These are phyloP conservation scores for Chaetomium fimeti DNA, from an alignment of 495 filamentous ascomycete genomes.

Conservation along the genomic window DNA sequence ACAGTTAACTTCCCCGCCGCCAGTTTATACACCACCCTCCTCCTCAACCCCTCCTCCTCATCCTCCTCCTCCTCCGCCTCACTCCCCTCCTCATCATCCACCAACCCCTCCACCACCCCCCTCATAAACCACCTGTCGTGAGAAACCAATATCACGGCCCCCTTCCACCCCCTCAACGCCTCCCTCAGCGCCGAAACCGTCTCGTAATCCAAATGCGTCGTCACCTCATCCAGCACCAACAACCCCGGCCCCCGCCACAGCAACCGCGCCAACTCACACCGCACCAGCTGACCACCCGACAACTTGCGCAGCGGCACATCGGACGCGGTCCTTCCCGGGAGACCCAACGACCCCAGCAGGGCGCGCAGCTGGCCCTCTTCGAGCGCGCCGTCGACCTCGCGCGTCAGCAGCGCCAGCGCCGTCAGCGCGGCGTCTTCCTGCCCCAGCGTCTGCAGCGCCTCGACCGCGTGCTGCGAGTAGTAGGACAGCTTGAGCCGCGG, in stretches of 20 bases:
- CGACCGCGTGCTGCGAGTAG: conserved; percentile 76
- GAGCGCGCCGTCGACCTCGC: conserved; percentile 45
- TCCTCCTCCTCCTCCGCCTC: conserved; percentile 48
- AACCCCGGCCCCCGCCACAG: conserved; percentile 67
- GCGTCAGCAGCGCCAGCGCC: conserved; percentile 58
- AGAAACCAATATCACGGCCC: conserved; percentile 68
- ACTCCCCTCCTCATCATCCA: conserved; percentile 52
- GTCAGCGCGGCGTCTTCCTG: conserved; percentile 53
- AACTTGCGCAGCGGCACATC: conserved; percentile 67
- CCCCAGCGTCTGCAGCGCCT: conserved; percentile 54
- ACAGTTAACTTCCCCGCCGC: conserved; percentile 56
- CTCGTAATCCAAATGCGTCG: conserved; percentile 80
- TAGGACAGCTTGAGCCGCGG: conserved; percentile 65
- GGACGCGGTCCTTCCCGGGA: conserved; percentile 63
- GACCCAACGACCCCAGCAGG: conserved; percentile 61
- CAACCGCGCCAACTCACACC: conserved; percentile 67
- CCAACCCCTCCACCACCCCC: conserved; percentile 64
- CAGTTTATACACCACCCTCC: conserved; percentile 60
- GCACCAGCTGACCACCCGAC: conserved; percentile 77
- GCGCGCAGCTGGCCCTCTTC: conserved; percentile 62
- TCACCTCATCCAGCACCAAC: conserved; percentile 78
- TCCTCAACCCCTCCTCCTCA: conserved; percentile 42
- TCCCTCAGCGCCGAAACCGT: conserved; percentile 67
- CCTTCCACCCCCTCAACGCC: conserved; percentile 63
- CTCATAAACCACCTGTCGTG: conserved; percentile 77